These are phyloP conservation scores for Paraleonurus japonicus DNA, from an alignment of 257 asterid species.

Conservation along the genomic window DNA sequence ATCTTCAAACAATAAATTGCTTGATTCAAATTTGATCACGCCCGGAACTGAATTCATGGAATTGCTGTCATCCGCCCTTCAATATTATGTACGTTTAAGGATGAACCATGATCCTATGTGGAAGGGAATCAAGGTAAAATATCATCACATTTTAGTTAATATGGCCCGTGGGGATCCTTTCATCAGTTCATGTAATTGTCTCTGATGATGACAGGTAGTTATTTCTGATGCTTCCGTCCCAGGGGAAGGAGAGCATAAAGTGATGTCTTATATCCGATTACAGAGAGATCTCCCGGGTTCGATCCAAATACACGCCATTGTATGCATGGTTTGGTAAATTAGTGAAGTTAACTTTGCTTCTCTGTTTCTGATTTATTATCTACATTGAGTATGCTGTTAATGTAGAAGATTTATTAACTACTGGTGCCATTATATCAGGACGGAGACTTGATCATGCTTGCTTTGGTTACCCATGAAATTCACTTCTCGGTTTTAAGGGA, in stretches of 20 bases:
- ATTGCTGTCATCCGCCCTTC: slow-evolving; percentile 50
- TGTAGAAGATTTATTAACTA: slow-evolving; percentile 1
- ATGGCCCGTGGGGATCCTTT: background rate
- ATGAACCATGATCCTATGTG: slow-evolving; percentile 59
- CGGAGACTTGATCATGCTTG: slow-evolving; percentile 74
- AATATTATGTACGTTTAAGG: slow-evolving; percentile 47
- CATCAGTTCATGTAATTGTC: slow-evolving; percentile 1
- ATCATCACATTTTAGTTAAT: slow-evolving; percentile 10
- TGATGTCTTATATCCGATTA: slow-evolving; percentile 72
- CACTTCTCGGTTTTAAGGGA: slow-evolving; percentile 69
- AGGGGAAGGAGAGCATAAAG: slow-evolving; percentile 83
- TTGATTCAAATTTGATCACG: slow-evolving; percentile 71
- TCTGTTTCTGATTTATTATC: background rate
- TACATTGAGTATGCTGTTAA: slow-evolving; percentile 4
- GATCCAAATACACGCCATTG: slow-evolving; percentile 79
- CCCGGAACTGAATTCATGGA: slow-evolving; percentile 82
- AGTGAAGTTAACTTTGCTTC: slow-evolving; percentile 7
- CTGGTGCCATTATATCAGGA: slow-evolving; percentile 37
- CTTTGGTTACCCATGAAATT: slow-evolving; percentile 63
- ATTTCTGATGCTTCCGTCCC: slow-evolving; percentile 82
- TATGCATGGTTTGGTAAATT: slow-evolving; percentile 68
- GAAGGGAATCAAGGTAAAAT: slow-evolving; percentile 55
- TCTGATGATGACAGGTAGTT: slow-evolving; percentile 48
- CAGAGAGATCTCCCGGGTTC: slow-evolving; percentile 68
- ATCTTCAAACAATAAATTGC: slow-evolving; percentile 19